Evolutionary conservation across 805 yeast genomes (phyloP), one percentile per base, ranked within the genome.

Genomic region (Komagataella ulmi): DNA sequence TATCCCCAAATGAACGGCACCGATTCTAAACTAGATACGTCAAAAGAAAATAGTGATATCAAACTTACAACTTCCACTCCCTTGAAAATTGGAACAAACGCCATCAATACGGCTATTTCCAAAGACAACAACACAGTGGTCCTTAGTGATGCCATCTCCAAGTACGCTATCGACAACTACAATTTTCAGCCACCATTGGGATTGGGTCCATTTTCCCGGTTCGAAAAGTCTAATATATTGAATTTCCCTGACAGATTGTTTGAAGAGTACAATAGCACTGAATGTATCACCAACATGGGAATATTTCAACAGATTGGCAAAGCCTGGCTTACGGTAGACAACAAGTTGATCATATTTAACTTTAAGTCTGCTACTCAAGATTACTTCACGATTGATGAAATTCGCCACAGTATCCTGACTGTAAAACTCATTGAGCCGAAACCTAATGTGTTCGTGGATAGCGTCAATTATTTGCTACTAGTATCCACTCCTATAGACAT

Each of bases 261-360:
- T 57, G 83, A 82, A 51, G 88, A 85, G 58, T 79, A 83, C 62
- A 81, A 80, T 56, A 74, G 76, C 49, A 75, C 86, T 5, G 82
- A 85, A 59, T 75, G 80, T 51, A 74, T 74, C 49, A 80, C 89
- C 44, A 80, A 82, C 54, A 82, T 87, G 80, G 99, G 99, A 12
- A 68, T 89, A 23, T 81, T 93, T 57, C 79, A 90, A 0, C 89
- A 85, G 53, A 75, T 93, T 30, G 77, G 80, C 55, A 79, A 95
- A 54, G 80, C 90, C 12, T 93, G 97, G 97, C 75, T 91, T 36
- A 80, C 85, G 3, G 79, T 83, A 36, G 97, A 88, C 61, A 83
- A 84, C 62, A 84, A 85, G 59, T 71, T 91, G 59, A 77, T 85
- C 40, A 73, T 95, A 21, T 93, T 98, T 98, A 84, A 89, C 64